Evolutionary conservation across 129 eudicot species (phyloP).

Genomic region (Pulicaria dysenterica): DNA sequence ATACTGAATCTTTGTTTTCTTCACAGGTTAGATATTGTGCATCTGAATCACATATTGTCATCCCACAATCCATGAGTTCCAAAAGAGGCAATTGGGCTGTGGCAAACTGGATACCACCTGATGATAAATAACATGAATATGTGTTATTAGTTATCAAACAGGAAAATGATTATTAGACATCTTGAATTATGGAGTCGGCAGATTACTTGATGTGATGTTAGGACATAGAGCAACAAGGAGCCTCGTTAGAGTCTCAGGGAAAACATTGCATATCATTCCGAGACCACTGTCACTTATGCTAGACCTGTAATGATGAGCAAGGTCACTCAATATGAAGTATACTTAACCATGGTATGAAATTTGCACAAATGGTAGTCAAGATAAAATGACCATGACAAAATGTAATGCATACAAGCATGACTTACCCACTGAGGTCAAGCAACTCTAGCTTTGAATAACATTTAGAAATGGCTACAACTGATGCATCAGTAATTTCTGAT

Average conservation of each 20-base stretch:
- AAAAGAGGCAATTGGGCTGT: constrained; percentile 88
- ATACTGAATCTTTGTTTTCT: constrained; percentile 36
- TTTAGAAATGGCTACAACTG: constrained; percentile 87
- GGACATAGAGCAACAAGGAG: constrained; percentile 92
- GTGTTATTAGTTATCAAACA: constrained; percentile 11
- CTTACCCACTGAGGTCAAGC: constrained; percentile 98
- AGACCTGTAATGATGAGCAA: constrained; percentile 58
- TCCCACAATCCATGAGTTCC: constrained; percentile 99
- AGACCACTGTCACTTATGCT: constrained; percentile 96
- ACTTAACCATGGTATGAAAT: neutral
- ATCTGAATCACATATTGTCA: constrained; percentile 76
- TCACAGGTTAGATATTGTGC: constrained; percentile 32
- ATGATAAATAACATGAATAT: constrained; percentile 8
- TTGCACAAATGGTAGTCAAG: neutral
- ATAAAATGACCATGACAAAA: neutral
- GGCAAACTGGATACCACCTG: constrained; percentile 98
- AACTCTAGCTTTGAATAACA: constrained; percentile 79
- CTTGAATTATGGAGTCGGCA: neutral
- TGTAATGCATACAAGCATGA: neutral
- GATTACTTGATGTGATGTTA: constrained; percentile 90
- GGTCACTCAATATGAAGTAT: constrained; percentile 11
- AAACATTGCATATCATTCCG: constrained; percentile 96
- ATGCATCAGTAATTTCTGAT: constrained; percentile 88
- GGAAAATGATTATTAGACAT: neutral
- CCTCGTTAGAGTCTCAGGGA: constrained; percentile 70